These are phyloP conservation scores for Schizosaccharomyces osmophilus DNA, from an alignment of 805 yeast genomes.

Conservation along the genomic window DNA sequence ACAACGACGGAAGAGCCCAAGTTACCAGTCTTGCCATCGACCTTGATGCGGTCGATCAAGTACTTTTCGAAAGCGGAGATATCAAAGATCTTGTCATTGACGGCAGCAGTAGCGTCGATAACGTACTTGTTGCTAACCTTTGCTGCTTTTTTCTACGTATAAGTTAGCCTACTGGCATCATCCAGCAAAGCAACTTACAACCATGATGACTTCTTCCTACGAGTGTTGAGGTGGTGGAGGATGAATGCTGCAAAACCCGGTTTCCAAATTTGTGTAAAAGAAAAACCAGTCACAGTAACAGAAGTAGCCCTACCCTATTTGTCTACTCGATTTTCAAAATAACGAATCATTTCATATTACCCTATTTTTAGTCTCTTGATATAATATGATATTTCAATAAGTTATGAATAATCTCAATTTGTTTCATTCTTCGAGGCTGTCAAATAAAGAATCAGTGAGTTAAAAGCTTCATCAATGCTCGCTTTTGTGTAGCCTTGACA, in stretches of 20 bases:
- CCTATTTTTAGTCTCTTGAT: not conserved
- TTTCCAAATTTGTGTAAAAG: not conserved
- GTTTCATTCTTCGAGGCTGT: not conserved
- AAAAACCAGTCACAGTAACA: not conserved
- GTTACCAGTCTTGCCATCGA: constrained; percentile 89
- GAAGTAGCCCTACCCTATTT: not conserved
- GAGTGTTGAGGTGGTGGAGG: not conserved
- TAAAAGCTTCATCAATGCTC: not conserved
- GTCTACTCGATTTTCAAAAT: no score
- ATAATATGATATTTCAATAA: not conserved
- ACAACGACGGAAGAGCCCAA: constrained; percentile 85
- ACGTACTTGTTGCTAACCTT: constrained; percentile 31
- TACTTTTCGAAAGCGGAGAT: constrained; percentile 92
- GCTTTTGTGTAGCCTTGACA: no score
- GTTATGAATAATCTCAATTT: not conserved
- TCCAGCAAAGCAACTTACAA: constrained; percentile 2
- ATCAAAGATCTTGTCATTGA: constrained; percentile 92
- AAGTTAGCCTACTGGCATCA: constrained; percentile 2
- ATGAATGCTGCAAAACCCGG: not conserved
- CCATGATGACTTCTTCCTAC: not conserved
- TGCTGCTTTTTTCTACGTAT: not conserved
- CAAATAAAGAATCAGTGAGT: not conserved
- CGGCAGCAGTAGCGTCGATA: constrained; percentile 92
- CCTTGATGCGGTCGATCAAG: constrained; percentile 97
- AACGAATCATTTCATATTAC: not conserved